Evolutionary conservation across 768 basidiomycete species (phyloP).

Genomic region (Ramaria sp.): DNA sequence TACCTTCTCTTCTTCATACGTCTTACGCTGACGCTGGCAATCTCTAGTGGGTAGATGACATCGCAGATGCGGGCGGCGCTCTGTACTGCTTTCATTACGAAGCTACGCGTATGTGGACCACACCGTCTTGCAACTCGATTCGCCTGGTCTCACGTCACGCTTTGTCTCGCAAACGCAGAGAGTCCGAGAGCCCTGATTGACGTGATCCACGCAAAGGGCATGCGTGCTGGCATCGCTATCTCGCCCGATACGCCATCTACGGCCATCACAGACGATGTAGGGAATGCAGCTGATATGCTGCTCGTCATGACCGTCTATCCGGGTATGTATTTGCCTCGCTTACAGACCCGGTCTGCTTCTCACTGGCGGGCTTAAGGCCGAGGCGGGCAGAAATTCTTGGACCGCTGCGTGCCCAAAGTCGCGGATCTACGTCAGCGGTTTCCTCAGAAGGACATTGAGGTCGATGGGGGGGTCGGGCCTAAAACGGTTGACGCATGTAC

Average conservation of each 20-base stretch:
- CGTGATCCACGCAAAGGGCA: constrained; percentile 68
- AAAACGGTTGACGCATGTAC: constrained; percentile 84
- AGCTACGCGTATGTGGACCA: constrained; percentile 65
- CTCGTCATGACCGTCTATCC: constrained; percentile 98
- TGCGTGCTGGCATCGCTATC: constrained; percentile 95
- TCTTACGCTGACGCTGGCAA: too few relatives aligned
- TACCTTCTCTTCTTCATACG: background rate
- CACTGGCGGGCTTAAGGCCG: constrained; percentile 38
- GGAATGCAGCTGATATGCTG: constrained; percentile 80
- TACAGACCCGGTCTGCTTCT: too few relatives aligned
- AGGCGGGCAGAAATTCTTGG: constrained; percentile 95
- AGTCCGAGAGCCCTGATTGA: constrained; percentile 69
- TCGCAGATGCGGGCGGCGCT: constrained; percentile 90
- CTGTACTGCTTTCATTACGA: constrained; percentile 97
- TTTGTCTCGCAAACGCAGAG: constrained; percentile 26
- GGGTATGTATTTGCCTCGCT: constrained; percentile 31
- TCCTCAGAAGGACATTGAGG: constrained; percentile 93
- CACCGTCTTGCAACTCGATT: background rate
- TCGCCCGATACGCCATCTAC: constrained; percentile 89
- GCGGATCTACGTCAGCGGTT: constrained; percentile 81
- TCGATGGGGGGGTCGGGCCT: constrained; percentile 95
- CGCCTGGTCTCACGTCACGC: background rate
- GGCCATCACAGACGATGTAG: constrained; percentile 80
- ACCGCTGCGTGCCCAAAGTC: constrained; percentile 88
- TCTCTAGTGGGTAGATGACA: constrained; percentile 86